These are phyloP conservation scores for Gynochthodes officinalis DNA, from an alignment of 257 asterid genomes.

Conservation along the genomic window DNA sequence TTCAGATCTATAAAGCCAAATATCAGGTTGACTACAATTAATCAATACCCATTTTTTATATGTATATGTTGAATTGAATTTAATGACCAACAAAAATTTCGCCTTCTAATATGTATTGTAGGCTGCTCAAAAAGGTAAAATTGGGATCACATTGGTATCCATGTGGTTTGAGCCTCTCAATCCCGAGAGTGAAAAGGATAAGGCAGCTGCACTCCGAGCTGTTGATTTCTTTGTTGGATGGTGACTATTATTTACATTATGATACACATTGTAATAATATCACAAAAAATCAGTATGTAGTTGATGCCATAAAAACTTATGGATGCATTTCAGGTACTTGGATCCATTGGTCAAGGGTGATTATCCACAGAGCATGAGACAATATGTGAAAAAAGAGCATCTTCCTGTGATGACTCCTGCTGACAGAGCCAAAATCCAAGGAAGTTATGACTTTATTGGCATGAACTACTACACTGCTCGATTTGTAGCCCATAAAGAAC, in stretches of 20 bases:
- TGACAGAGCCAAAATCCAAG: neutral
- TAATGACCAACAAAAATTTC: too few relatives aligned
- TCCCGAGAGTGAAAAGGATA: neutral
- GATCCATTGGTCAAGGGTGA: conserved; percentile 4
- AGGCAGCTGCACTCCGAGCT: conserved; percentile 9
- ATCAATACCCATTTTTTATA: too few relatives aligned
- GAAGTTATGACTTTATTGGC: conserved; percentile 8
- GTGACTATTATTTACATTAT: neutral
- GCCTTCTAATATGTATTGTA: too few relatives aligned
- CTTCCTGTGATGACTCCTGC: neutral
- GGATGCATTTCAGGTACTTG: conserved; percentile 3
- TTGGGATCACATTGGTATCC: conserved; percentile 2
- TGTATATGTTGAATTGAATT: too few relatives aligned
- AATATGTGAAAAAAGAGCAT: neutral
- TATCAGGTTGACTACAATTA: conserved; percentile 4
- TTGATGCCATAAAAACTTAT: too few relatives aligned
- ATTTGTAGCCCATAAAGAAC: neutral
- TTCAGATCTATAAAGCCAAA: neutral
- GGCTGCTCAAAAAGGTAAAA: neutral
- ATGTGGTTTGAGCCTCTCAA: conserved; percentile 12
- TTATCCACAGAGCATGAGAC: conserved; percentile 7
- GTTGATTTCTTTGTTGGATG: conserved; percentile 9
- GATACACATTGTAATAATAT: too few relatives aligned
- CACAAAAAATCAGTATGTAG: neutral
- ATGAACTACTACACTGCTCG: conserved; percentile 10